These are phyloP conservation scores for Nakazawaea holstii DNA, from an alignment of 805 yeast species.

Conservation along the genomic window DNA sequence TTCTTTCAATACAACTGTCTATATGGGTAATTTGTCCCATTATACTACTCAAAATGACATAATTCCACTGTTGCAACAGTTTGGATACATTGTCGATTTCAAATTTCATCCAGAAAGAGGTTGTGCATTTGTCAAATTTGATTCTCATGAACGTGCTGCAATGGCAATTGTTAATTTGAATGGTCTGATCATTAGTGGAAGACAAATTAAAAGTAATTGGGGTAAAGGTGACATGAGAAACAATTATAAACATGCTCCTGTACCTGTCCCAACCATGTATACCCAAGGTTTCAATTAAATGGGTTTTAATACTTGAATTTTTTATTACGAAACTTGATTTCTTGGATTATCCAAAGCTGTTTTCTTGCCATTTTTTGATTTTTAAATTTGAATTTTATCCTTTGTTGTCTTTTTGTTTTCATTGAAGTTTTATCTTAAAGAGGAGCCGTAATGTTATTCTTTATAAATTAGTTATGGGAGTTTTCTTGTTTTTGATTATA, in stretches of 20 bases:
- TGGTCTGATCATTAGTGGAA: slow-evolving; percentile 68
- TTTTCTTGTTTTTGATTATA: not conserved
- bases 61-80: slow-evolving; percentile 67
- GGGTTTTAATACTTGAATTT: not conserved
- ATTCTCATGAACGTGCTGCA: slow-evolving; percentile 85
- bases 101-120: slow-evolving; percentile 77
- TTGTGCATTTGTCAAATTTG: slow-evolving; percentile 85
- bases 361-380: not conserved
- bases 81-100: slow-evolving; percentile 79
- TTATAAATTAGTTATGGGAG: not conserved
- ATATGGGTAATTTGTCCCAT: slow-evolving; percentile 80
- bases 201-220: slow-evolving; percentile 83
- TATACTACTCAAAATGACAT: slow-evolving; percentile 68
- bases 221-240: slow-evolving; percentile 45
- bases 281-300: slow-evolving; percentile 17
- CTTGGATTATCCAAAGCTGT: not conserved
- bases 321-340: not conserved
- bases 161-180: slow-evolving; percentile 75
- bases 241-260: slow-evolving; percentile 24
- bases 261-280: slow-evolving; percentile 25
- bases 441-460: not conserved
- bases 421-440: not conserved
- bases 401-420: not conserved
- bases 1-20: slow-evolving; percentile 79
- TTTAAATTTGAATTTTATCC: not conserved